These are phyloP conservation scores for Pichia californica DNA, from an alignment of 805 yeast species.

Conservation along the genomic window DNA sequence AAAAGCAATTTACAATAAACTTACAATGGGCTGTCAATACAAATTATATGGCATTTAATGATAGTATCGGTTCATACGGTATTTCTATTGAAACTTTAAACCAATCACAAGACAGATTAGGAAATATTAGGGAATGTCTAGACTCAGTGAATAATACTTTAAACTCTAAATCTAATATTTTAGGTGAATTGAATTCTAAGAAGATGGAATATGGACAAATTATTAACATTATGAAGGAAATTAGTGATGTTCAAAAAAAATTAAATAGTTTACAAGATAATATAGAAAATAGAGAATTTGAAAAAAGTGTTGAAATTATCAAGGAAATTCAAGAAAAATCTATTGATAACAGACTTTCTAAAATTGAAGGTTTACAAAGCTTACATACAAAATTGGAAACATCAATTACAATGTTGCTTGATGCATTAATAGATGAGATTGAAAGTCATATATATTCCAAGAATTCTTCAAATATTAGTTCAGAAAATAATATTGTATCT, in stretches of 20 bases:
- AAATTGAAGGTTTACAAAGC: constrained; percentile 45
- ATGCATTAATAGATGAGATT: constrained; percentile 70
- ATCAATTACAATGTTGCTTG: constrained; percentile 59
- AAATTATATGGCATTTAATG: constrained; percentile 78
- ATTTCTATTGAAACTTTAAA: constrained; percentile 56
- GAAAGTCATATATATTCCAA: constrained; percentile 42
- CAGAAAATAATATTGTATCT: not conserved
- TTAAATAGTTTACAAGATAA: constrained; percentile 61
- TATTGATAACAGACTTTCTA: constrained; percentile 49
- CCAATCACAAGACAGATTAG: constrained; percentile 46
- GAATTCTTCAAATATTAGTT: constrained; percentile 3
- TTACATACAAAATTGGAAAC: constrained; percentile 45
- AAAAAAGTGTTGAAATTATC: constrained; percentile 35
- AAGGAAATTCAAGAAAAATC: constrained; percentile 38
- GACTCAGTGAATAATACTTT: constrained; percentile 16
- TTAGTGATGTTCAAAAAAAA: constrained; percentile 51
- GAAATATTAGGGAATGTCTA: constrained; percentile 18
- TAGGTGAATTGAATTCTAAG: constrained; percentile 59
- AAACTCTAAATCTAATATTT: constrained; percentile 45
- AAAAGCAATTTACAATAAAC: constrained; percentile 47
- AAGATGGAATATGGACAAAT: constrained; percentile 58
- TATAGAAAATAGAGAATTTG: constrained; percentile 65
- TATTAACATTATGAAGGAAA: constrained; percentile 62
- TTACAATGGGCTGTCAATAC: constrained; percentile 70
- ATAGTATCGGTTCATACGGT: constrained; percentile 78